Evolutionary conservation across 1,284 basidiomycete genomes (phyloP), one percentile per base, ranked within the genome.

Genomic region (Heterobasidion annosum): DNA sequence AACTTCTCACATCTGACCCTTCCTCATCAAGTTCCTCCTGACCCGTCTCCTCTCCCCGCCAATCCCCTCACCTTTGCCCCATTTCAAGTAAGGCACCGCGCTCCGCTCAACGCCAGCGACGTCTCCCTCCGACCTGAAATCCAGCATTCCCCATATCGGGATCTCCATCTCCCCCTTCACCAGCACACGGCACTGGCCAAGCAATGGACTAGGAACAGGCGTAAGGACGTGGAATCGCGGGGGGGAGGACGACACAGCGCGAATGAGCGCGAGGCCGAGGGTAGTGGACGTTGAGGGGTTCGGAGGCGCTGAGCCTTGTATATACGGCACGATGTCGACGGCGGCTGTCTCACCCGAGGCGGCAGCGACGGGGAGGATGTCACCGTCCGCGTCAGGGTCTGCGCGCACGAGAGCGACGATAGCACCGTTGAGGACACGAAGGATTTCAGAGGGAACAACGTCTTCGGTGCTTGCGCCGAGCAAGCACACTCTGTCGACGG

Each of bases 81-180:
- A 91, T 59, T 88, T 84, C 62, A 98, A 70, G 71, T 83, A 98
- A 16, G 94, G 93, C 45, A 92, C 83, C 35, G 77, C 76, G 3
- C 70, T 76, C 61, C 72, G 77, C 53, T 81, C 78, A 32, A 79
- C 72, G 0, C 83, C 85, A 0, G 78, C 78, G 2, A 84, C 71
- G 2, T 71, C 69, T 25, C 64, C 74, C 16, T 69, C 70, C 33
- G 63, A 65, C 56, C 76, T 70, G 68, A 83, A 87, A 68, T 97
- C 92, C 50, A 98, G 70, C 82, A 93, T 84, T 0, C 87, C 93
- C 80, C 86, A 90, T 0, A 93, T 71, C 0, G 94, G 94, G 0
- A 98, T 70, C 64, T 96, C 92, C 60, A 97, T 73, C 62, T 91
- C 89, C 4, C 94, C 94, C 65, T 90, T 91, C 40, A 94, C 81